Evolutionary conservation across 1,139 yeast species (phyloP).

Genomic region (Pneumocystis canis): DNA sequence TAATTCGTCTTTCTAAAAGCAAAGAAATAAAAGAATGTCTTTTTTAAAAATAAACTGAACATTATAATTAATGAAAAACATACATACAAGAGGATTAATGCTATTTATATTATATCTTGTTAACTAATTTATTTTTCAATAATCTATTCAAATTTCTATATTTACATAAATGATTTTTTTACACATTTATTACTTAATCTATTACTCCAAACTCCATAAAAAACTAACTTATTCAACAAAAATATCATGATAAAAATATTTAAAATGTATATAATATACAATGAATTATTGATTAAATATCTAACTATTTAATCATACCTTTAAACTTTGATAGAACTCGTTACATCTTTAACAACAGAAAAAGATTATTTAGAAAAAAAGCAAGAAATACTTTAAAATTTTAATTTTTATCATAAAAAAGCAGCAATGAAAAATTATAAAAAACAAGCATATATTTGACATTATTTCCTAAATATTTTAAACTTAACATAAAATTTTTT

Average conservation of each 20-base stretch:
- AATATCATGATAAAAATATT: not conserved
- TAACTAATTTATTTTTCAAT: not conserved
- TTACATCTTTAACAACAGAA: no score
- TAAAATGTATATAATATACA: not conserved
- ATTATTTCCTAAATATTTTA: not conserved
- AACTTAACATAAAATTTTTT: not conserved
- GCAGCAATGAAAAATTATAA: not conserved
- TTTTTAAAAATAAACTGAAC: not conserved
- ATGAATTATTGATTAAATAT: no score
- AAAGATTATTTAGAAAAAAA: no score
- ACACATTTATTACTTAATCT: not conserved
- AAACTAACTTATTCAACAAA: not conserved
- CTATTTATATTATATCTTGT: not conserved
- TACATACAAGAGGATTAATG: not conserved
- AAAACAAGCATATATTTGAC: not conserved
- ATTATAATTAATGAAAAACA: not conserved
- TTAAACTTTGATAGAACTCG: no score
- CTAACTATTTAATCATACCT: no score
- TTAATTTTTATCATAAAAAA: not conserved
- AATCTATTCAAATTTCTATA: not conserved
- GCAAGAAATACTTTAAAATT: not conserved
- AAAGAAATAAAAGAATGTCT: not conserved
- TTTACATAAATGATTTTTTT: not conserved
- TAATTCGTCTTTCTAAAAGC: conserved; percentile 39
- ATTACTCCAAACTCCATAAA: not conserved